phyloP scores from a whole-genome alignment of 2,329 filamentous ascomycete species.

The Exserohilum turcica region DNA sequence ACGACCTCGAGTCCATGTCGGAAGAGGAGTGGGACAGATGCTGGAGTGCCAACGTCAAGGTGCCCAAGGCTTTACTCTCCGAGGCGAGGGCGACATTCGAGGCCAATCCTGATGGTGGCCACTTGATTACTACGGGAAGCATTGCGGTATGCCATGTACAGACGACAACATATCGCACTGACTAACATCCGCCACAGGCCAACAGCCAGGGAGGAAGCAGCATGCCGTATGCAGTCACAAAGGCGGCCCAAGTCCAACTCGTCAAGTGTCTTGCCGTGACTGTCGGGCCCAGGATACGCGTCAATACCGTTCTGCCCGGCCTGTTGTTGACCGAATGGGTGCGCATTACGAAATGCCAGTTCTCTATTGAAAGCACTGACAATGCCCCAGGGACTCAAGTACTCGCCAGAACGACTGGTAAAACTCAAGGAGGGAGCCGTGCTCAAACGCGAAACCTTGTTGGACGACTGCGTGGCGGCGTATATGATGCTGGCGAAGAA shows the following conservation, averaged over 20 bases:
- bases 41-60: constrained; percentile 66
- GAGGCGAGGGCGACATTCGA: constrained; percentile 65
- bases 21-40: constrained; percentile 70
- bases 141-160: constrained; percentile 56
- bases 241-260: constrained; percentile 72
- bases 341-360: neutral
- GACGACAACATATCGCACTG: neutral
- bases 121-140: constrained; percentile 67
- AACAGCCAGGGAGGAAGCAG: constrained; percentile 59
- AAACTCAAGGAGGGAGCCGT: constrained; percentile 60
- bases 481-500: constrained; percentile 62
- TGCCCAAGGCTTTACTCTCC: constrained; percentile 57
- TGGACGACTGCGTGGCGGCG: constrained; percentile 61
- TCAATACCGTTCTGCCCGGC: constrained; percentile 70
- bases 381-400: constrained; percentile 57
- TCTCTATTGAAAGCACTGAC: neutral
- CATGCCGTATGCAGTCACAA: constrained; percentile 77
- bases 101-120: constrained; percentile 65
- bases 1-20: constrained; percentile 61
- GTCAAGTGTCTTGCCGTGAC: constrained; percentile 68
- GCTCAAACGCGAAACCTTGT: constrained; percentile 62
- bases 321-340: constrained; percentile 63
- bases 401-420: constrained; percentile 62
- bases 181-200: constrained; percentile 43
- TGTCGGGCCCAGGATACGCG: constrained; percentile 65